Percentiles rank a stretch among this genome's conserved stretches.
phyloP scores from a whole-genome alignment of 1,284 basidiomycete genomes.

The Melampsora americana region DNA sequence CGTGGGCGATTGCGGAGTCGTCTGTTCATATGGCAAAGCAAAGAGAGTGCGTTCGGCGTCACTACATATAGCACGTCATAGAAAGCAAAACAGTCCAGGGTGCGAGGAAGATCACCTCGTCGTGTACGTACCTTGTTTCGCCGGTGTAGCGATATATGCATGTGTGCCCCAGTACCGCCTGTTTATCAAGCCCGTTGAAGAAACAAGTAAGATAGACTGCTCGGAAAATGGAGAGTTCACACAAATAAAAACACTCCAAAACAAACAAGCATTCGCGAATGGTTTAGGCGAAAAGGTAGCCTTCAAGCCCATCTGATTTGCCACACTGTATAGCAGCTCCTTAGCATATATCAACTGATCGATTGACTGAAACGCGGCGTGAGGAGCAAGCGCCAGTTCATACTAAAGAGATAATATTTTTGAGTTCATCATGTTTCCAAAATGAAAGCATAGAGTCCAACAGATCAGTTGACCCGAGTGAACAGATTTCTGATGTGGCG shows the following conservation, averaged over 20 bases:
- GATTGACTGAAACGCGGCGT: slow-evolving; percentile 40
- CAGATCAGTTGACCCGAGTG: background rate
- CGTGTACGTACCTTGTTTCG: slow-evolving; percentile 13
- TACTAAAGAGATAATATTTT: slow-evolving; percentile 12
- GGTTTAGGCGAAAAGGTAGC: slow-evolving; percentile 43
- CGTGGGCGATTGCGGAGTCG: background rate
- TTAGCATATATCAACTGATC: slow-evolving; percentile 42
- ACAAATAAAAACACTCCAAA: background rate
- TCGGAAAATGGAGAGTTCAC: background rate
- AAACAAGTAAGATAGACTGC: background rate
- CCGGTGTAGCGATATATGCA: slow-evolving; percentile 39
- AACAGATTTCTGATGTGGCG: no score
- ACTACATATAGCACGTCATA: background rate
- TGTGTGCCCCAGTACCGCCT: slow-evolving; percentile 32
- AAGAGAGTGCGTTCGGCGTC: background rate
- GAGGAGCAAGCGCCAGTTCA: slow-evolving; percentile 37
- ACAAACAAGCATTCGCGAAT: slow-evolving; percentile 22
- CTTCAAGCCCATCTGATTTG: slow-evolving; percentile 38
- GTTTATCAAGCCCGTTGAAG: background rate
- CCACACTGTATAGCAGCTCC: slow-evolving; percentile 40
- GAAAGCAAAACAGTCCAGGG: background rate
- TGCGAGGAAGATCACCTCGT: no score
- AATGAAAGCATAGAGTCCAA: background rate
- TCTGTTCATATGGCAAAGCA: background rate
- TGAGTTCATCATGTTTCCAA: background rate